Evolutionary conservation across 257 asterid species (phyloP).

Genomic region (Solanum commersonii): DNA sequence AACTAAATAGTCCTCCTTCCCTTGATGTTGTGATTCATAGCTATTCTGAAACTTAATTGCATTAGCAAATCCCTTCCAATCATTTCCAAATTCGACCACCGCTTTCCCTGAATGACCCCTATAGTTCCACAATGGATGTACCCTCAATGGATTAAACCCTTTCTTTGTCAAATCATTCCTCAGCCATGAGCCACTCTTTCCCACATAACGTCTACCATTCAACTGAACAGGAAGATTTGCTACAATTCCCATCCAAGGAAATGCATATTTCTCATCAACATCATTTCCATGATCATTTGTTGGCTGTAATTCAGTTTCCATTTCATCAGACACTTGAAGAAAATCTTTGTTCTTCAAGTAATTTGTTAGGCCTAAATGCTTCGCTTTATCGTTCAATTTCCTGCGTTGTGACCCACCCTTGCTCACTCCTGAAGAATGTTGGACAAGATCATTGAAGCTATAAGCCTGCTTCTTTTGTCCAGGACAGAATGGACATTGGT

Average conservation of each 20-base stretch:
- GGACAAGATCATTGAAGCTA: constrained; percentile 36
- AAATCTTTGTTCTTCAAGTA: neutral
- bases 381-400: constrained; percentile 35
- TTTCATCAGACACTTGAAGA: neutral
- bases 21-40: constrained; percentile 32
- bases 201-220: constrained; percentile 18
- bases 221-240: constrained; percentile 29
- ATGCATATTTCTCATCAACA: constrained; percentile 24
- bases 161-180: constrained; percentile 17
- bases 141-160: constrained; percentile 36
- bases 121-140: constrained; percentile 29
- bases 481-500: constrained; percentile 56
- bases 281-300: constrained; percentile 19
- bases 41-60: constrained; percentile 37
- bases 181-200: constrained; percentile 30
- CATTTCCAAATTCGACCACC: constrained; percentile 31
- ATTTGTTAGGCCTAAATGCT: neutral
- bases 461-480: constrained; percentile 48
- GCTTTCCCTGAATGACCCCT: constrained; percentile 44
- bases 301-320: neutral
- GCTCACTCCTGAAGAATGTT: constrained; percentile 41
- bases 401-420: constrained; percentile 25
- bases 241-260: constrained; percentile 53
- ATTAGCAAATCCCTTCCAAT: constrained; percentile 29
- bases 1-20: constrained; percentile 22